Base-by-base conservation (phyloP, 2,329 filamentous ascomycete species). In the Didymella exigua region DNA sequence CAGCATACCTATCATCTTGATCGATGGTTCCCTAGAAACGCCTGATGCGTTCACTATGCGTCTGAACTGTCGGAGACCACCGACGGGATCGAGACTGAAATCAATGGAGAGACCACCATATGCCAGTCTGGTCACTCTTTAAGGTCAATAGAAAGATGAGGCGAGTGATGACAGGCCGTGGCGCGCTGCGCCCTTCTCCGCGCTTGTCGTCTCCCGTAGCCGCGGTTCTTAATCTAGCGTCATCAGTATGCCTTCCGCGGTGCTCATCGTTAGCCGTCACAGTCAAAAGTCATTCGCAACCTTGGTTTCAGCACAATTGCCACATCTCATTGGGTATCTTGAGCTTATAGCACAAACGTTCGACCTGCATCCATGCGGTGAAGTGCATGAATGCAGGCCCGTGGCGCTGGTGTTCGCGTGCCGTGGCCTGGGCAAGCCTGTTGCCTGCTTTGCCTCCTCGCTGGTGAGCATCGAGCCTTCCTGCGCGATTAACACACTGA, bases 381-480 rank as follows among this genome's bases (percentile, higher is more conserved):
- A 10, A 27, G 9, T 37, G 34, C 34, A 37, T 2, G 34, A 37
- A 33, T 19, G 26, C 27, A 44, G 51, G 33, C 27, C 18, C 13
- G 6, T 16, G 27, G 44, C 45, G 43, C 37, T 53, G 9, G 36
- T 9, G 9, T 38, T 37, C 21, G 33, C 31, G 10, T 13, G 48
- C 26, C 7, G 44, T 54, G 37, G 44, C 43, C 29, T 57, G 34
- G 41, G 52, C 58, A 48, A 63, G 56, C 50, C 53, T 18, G 52
- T 63, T 65, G 63, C 62, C 63, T 66, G 38, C 21, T 66, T 60
- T 64, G 60, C 60, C 62, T 64, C 26, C 5, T 27, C 26, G 10
- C 26, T 24, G 18, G n/a, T 30, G 21, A 19, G 13, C 26, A 14
- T 24, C 6, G 34, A 53, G 54, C 51, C 57, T 52, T 51, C 50